These are phyloP conservation scores for Choanephora cucurbitarum DNA, from an alignment of 371 early-diverging fungal species.

Conservation along the genomic window DNA sequence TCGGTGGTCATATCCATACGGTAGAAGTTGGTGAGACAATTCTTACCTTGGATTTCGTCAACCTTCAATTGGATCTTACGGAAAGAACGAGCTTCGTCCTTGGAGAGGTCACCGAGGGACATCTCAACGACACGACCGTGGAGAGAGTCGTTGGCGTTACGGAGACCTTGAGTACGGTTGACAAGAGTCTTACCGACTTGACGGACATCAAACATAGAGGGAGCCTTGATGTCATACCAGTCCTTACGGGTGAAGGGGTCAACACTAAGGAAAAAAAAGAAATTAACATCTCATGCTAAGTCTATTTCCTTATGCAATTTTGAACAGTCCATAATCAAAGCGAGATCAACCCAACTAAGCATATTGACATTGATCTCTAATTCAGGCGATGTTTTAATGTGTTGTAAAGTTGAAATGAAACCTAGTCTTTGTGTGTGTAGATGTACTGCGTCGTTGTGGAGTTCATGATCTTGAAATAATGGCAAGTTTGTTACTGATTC, in stretches of 20 bases:
- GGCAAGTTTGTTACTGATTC: no score
- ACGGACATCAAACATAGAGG: constrained; percentile 93
- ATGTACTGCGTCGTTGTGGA: no score
- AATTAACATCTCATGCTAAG: background rate
- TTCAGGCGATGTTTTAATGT: no score
- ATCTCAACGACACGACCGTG: constrained; percentile 98
- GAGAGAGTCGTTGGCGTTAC: constrained; percentile 95
- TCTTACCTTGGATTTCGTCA: constrained; percentile 98
- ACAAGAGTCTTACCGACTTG: constrained; percentile 98
- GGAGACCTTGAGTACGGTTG: constrained; percentile 99
- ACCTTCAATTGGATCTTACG: constrained; percentile 99
- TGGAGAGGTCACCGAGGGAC: constrained; percentile 98
- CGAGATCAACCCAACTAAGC: background rate
- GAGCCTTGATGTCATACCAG: constrained; percentile 99
- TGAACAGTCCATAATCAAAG: background rate
- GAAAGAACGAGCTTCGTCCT: constrained; percentile 94
- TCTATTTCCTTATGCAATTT: background rate
- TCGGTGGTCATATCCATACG: constrained; percentile 99
- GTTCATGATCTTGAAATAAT: no score
- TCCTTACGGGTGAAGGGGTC: constrained; percentile 99
- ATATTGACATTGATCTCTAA: no score
- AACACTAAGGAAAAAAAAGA: constrained; percentile 52
- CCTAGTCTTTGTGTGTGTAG: no score
- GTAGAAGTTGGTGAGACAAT: constrained; percentile 99
- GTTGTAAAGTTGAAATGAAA: no score